Evolutionary conservation across 768 basidiomycete species (phyloP), one percentile per base, ranked within the genome.

Genomic region (Tylopilus rubrobrunneus): DNA sequence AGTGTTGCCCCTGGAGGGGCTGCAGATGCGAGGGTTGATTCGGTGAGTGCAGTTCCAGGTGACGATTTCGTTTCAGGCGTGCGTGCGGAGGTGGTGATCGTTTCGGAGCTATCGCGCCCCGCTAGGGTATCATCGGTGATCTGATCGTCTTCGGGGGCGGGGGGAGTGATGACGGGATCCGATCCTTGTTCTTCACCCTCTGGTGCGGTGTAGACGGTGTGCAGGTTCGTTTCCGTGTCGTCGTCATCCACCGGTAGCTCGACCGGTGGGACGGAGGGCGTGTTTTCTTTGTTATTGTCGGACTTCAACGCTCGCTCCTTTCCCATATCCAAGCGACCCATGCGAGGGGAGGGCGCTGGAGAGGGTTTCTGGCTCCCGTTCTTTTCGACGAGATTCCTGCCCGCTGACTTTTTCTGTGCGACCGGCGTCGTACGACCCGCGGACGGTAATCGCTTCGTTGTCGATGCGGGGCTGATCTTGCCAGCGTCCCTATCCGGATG

Each of bases 1-100:
- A 95, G 80, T 11, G 84, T 88, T 3, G 85, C 83, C 1, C 92
- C 91, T 9, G 56, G 56, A 4, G 60, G 71, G 5, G 56, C 56
- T 17, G 58, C 36, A 5, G 59, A 61, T 7, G 58, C 58, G 40
- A 70, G 58, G 19, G 70, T 61, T 3, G 61, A 64, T 39, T 68
- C 63, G 1, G 61, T 65, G 21, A 67, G 62, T 3, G 67, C 14
- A 0, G 43, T 56, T 7, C 56, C 53, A 4, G 59, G 56, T 2
- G 62, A 62, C 0, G 54, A 56, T 42, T 62, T 67, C 3, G 47
- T 57, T 36, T 52, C 64, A 5, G 56, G 57, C 34, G 48, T 65
- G 36, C 39, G 61, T 41, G 65, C 29, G 41, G 57, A 28, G 33
- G 62, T 58, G 48, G 69, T 64, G 37, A 66, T 52, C 28, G 69